Percentiles rank a stretch among this genome's conserved stretches.
Evolutionary conservation across 371 early-diverging fungal species (phyloP).

Genomic region (Mycotypha africana): DNA sequence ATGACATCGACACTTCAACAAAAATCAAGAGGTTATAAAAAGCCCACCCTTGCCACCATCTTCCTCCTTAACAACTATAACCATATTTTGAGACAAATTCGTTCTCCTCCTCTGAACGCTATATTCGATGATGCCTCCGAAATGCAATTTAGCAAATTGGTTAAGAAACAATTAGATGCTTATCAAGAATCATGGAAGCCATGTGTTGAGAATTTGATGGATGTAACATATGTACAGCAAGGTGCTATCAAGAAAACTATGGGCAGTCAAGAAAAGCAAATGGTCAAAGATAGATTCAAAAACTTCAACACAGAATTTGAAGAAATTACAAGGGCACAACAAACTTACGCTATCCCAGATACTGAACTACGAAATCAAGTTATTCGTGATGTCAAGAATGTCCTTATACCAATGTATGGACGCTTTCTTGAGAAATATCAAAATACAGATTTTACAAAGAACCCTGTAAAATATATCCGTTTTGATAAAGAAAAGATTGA

Average conservation of each 20-base stretch:
- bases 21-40: slow-evolving; percentile 72
- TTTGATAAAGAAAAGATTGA: slow-evolving; percentile 68
- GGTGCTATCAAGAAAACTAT: slow-evolving; percentile 59
- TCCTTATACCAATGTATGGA: slow-evolving; percentile 76
- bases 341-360: slow-evolving; percentile 79
- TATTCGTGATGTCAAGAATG: slow-evolving; percentile 66
- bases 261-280: slow-evolving; percentile 61
- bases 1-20: slow-evolving; percentile 56
- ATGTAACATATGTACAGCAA: slow-evolving; percentile 66
- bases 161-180: slow-evolving; percentile 53
- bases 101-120: slow-evolving; percentile 51
- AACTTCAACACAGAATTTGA: slow-evolving; percentile 84
- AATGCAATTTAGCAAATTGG: slow-evolving; percentile 54
- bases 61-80: slow-evolving; percentile 84
- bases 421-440: slow-evolving; percentile 69
- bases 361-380: slow-evolving; percentile 66
- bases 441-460: slow-evolving; percentile 70
- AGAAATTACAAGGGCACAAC: slow-evolving; percentile 66
- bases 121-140: slow-evolving; percentile 52
- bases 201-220: slow-evolving; percentile 67
- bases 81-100: slow-evolving; percentile 63
- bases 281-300: slow-evolving; percentile 82
- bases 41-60: slow-evolving; percentile 62
- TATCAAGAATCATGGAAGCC: slow-evolving; percentile 76
- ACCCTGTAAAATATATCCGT: slow-evolving; percentile 76